Evolutionary conservation across 805 yeast species (phyloP).

Genomic region (Wickerhamomyces tratensis): DNA sequence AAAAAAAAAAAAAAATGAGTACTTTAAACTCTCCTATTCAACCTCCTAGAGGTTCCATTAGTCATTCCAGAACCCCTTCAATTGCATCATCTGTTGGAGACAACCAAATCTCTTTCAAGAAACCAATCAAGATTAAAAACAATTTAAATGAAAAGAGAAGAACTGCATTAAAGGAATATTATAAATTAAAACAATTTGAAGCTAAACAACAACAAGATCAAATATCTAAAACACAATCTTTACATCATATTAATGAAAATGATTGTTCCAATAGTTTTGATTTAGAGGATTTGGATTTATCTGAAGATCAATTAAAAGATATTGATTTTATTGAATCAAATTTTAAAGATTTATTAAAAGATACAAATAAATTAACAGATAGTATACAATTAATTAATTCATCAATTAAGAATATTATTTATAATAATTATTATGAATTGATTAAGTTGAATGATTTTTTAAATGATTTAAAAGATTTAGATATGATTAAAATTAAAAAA

Average conservation of each 20-base stretch:
- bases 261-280: constrained; percentile 2
- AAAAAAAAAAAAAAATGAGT: background rate
- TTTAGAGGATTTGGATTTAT: constrained; percentile 19
- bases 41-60: background rate
- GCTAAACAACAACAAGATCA: constrained; percentile 13
- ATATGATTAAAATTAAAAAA: constrained; percentile 3
- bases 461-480: constrained; percentile 21
- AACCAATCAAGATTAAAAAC: constrained; percentile 13
- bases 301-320: constrained; percentile 9
- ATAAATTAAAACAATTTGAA: constrained; percentile 24
- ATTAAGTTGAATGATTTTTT: constrained; percentile 57
- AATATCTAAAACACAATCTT: no score
- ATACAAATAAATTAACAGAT: constrained; percentile 32
- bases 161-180: constrained; percentile 32
- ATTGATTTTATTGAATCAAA: constrained; percentile 18
- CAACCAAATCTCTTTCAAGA: constrained; percentile 14
- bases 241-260: background rate
- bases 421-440: constrained; percentile 67
- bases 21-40: background rate
- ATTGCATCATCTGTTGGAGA: background rate
- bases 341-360: constrained; percentile 22
- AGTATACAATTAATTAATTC: constrained; percentile 43
- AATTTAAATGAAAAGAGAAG: constrained; percentile 22
- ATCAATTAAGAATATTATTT: constrained; percentile 60
- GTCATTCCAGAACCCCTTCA: background rate